Base-by-base conservation (phyloP, 2,329 filamentous ascomycete genomes). In the Cladophialophora carrionii region DNA sequence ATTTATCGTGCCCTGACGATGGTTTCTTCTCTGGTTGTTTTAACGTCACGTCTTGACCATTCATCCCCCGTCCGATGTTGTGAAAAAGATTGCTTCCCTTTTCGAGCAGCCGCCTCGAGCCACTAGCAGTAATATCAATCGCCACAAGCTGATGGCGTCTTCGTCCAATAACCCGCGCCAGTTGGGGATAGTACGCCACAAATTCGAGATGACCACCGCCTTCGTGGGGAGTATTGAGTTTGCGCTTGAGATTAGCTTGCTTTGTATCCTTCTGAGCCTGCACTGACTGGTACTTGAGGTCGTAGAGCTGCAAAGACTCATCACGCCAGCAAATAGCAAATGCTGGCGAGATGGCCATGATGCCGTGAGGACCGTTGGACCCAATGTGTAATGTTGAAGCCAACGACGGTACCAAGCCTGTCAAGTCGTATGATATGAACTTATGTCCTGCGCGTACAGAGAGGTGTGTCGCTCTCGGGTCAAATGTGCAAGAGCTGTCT, bases 241-340 rank as follows among this genome's bases (percentile, higher is more conserved):
- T 72, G 48, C 68, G 64, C 54, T 71, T 71, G n/a, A 68, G 60
- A 37, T 58, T 66, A 4, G 59, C 46, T n/a, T 51, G 76, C 71
- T n/a, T 70, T 57, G 75, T 64, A 14, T 76, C 66, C 58, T 80
- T 76, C 60, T 76, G 77, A 59, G 78, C 76, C 67, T 81, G 80
- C 14, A 81, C 73, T 1, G 80, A 80, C 66, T 78, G 75, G 68
- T 80, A 82, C 55, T 79, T 77, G n/a, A 79, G 77, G 68, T 82
- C 79, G 61, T 81, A 80, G 6, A 82, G 69, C 2, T 77, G 78
- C 26, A 82, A 71, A n/a, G 77, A 72, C 17, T 78, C 78, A 46
- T 77, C 71, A 26, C 75, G 76, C 8, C 77, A 77, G 8, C 73
- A 78, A 58, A 81, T 78, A 12, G 81, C 75, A 58, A 66, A 66